Evolutionary conservation across 2,329 filamentous ascomycete genomes (phyloP), one percentile per base, ranked within the genome.

Genomic region (Colletotrichum tropicale): DNA sequence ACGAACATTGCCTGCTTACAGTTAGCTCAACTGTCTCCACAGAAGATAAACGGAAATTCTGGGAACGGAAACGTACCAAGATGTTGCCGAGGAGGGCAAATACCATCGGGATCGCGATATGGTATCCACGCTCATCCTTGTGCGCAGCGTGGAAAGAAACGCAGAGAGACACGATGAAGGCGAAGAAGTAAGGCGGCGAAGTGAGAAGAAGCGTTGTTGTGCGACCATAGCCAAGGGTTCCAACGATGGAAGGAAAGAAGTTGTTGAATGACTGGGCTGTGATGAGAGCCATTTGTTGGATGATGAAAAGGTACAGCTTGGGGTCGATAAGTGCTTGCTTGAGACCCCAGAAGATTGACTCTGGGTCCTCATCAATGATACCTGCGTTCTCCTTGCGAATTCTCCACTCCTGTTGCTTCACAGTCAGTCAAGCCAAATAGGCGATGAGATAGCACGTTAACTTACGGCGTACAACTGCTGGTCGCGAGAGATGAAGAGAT

Each of bases 91-190:
- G 60, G 91, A 84, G 48, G 85, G 88, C 13, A 92, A 71, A 71
- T 16, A 71, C 43, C 69, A 71, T 85, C 0, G 91, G 91, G 0
- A 90, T 77, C 0, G 87, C 86, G 68, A 93, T 88, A 79, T 93
- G 92, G 76, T 88, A 87, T 79, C 91, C 92, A 13, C 91, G 87
- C 78, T 93, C 91, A n/a, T 89, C 89, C 0, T 88, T 91, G 6
- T 87, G 87, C 77, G 93, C 92, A 3, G 91, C 90, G 77, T 92
- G 89, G 87, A 90, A 91, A 16, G 91, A 89, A 38, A 93, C 92
- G 8, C 86, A 76, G 75, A 91, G 90, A 0, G 91, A 88, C 2
- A 88, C 90, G 12, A 93, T 85, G 3, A 89, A 86, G 24, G 86
- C 87, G 6, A 90, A 83, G 5, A 90, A 87, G 79, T 91, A 92